These are phyloP conservation scores for Corchorus capsularis DNA, from an alignment of 345 rosid species.

Conservation along the genomic window DNA sequence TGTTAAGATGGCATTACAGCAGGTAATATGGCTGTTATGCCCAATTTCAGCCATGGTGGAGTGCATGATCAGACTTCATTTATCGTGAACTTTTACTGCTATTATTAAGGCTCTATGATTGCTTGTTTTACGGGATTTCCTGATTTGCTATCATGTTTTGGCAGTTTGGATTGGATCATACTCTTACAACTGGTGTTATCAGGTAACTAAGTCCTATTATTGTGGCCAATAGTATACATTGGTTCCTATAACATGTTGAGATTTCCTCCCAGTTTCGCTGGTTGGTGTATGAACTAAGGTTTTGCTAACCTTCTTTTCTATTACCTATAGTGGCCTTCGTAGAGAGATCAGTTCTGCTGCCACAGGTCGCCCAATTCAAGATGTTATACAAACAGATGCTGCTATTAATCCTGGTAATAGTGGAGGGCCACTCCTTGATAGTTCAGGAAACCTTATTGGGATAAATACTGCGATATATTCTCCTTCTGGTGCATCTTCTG, in stretches of 20 bases:
- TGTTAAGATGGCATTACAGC: not conserved
- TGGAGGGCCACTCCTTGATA: constrained; percentile 96
- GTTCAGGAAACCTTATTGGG: constrained; percentile 90
- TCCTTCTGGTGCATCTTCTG: constrained; percentile 99
- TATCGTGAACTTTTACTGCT: constrained; percentile 3
- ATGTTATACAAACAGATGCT: constrained; percentile 98
- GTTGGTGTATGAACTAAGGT: not conserved
- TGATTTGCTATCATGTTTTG: constrained; percentile 23
- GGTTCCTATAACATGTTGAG: not conserved
- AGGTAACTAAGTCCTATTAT: constrained; percentile 47
- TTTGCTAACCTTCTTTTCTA: constrained; percentile 27
- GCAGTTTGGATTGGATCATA: constrained; percentile 98
- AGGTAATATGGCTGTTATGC: not conserved
- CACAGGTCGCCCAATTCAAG: constrained; percentile 98
- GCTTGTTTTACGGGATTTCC: constrained; percentile 10
- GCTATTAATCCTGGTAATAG: constrained; percentile 98
- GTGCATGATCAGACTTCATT: not conserved
- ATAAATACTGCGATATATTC: constrained; percentile 96
- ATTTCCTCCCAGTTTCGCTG: not conserved
- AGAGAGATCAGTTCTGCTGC: constrained; percentile 99
- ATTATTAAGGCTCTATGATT: not conserved
- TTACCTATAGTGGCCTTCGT: constrained; percentile 69
- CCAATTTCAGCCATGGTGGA: too few relatives aligned
- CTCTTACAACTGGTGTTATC: constrained; percentile 94
- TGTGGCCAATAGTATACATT: not conserved